Conservation (phyloP, 805 yeast genomes). For the Sporopachydermia lactativora region DNA sequence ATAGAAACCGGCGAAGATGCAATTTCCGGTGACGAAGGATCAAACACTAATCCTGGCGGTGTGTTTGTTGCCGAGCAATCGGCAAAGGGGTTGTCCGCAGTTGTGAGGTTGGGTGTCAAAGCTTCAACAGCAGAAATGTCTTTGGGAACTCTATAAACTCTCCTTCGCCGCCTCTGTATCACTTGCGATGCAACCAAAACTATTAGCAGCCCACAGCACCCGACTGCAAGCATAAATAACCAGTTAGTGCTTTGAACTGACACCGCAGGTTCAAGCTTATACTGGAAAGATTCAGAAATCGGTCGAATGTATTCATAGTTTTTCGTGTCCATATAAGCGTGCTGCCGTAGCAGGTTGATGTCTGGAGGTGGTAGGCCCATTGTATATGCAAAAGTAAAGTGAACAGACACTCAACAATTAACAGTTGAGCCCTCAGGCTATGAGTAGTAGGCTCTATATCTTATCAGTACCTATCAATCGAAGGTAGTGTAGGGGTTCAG, state of each 20-base stretch:
- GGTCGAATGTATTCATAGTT: background rate
- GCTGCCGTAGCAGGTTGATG: background rate
- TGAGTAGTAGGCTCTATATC: no score
- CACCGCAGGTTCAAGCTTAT: background rate
- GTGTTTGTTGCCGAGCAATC: background rate
- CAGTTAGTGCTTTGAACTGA: background rate
- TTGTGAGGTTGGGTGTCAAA: background rate
- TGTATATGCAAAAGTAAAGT: no score
- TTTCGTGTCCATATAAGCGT: conserved; percentile 1
- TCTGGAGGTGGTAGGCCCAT: background rate
- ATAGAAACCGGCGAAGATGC: background rate
- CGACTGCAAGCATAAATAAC: background rate
- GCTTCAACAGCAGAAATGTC: background rate
- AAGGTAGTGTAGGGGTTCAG: no score
- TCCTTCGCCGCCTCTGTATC: no score
- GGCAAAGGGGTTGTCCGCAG: background rate
- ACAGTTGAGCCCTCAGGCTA: no score
- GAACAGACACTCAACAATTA: no score
- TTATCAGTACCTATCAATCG: no score
- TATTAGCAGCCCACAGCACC: background rate
- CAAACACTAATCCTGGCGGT: background rate
- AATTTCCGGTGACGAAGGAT: background rate
- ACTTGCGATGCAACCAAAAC: background rate
- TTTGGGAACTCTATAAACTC: background rate
- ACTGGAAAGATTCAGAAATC: background rate